Percentiles rank a stretch among this genome's conserved stretches.
Conservation (phyloP, 176 grass and related monocot genomes). For the Aegilops sharonensis region DNA sequence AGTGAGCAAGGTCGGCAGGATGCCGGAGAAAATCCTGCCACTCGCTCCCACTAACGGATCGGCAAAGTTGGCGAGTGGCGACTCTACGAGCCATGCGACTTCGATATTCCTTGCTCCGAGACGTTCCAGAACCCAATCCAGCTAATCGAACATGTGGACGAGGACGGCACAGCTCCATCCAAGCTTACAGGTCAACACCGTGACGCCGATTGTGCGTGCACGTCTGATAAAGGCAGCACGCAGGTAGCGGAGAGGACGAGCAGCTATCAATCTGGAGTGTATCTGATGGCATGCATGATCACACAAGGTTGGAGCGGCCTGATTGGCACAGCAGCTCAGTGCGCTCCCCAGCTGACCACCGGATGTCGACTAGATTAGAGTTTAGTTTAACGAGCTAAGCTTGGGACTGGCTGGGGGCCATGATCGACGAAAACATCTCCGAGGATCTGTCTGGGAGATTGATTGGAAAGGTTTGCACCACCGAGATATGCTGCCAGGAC, state of each 20-base stretch:
- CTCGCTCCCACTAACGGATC: constrained; percentile 19
- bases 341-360: background rate
- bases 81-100: background rate
- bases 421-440: background rate
- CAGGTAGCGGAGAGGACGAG: background rate
- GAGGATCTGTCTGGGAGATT: background rate
- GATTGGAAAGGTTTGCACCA: constrained; percentile 6
- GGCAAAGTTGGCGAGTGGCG: background rate
- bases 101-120: background rate
- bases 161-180: constrained; percentile 3
- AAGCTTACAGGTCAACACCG: constrained; percentile 20
- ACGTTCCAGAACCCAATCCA: constrained; percentile 29
- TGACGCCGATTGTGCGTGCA: background rate
- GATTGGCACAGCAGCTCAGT: constrained; percentile 22
- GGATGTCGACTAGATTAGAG: background rate
- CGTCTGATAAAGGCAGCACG: background rate
- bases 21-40: background rate
- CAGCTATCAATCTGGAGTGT: background rate
- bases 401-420: background rate
- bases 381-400: constrained; percentile 7
- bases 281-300: background rate
- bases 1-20: background rate
- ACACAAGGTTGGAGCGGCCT: constrained; percentile 19
- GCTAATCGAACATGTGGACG: background rate
- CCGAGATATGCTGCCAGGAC: background rate